A percentile compares a stretch with the other conserved stretches of the same genome.
phyloP scores from a whole-genome alignment of 306 rosid species.

The Cicer pinnatifidum region DNA sequence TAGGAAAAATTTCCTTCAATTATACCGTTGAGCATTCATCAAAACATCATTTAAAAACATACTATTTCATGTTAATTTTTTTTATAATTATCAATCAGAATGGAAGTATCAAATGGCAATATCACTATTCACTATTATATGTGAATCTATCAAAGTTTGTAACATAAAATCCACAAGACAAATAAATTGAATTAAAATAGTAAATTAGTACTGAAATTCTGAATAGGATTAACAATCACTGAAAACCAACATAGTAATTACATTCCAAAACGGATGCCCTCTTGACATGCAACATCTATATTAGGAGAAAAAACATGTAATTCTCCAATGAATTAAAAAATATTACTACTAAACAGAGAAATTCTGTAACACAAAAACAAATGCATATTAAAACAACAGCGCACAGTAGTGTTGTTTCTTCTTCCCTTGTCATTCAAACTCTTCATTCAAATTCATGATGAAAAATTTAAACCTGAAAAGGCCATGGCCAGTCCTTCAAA shows the following conservation, averaged over 20 bases:
- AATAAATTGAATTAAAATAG: neutral
- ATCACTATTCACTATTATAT: too few relatives aligned
- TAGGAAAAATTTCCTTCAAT: neutral
- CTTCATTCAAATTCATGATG: neutral
- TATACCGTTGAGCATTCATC: neutral
- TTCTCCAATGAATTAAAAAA: conserved; percentile 42
- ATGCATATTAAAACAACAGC: neutral
- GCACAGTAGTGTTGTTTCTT: conserved; percentile 4
- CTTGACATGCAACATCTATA: neutral
- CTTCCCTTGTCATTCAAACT: neutral
- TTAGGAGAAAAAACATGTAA: conserved; percentile 37
- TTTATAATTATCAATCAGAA: neutral
- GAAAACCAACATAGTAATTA: neutral
- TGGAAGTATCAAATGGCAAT: neutral
- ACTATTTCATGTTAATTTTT: neutral
- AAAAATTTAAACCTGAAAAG: conserved; percentile 64
- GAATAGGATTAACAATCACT: neutral
- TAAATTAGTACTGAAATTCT: conserved; percentile 8
- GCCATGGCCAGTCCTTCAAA: conserved; percentile 94
- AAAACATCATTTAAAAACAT: neutral
- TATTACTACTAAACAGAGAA: neutral
- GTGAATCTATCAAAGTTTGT: neutral
- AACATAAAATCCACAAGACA: neutral
- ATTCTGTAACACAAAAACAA: neutral
- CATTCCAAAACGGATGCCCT: conserved; percentile 2